These are phyloP conservation scores for Sugiyamaella novakii DNA, from an alignment of 1,139 yeast species.

Conservation along the genomic window DNA sequence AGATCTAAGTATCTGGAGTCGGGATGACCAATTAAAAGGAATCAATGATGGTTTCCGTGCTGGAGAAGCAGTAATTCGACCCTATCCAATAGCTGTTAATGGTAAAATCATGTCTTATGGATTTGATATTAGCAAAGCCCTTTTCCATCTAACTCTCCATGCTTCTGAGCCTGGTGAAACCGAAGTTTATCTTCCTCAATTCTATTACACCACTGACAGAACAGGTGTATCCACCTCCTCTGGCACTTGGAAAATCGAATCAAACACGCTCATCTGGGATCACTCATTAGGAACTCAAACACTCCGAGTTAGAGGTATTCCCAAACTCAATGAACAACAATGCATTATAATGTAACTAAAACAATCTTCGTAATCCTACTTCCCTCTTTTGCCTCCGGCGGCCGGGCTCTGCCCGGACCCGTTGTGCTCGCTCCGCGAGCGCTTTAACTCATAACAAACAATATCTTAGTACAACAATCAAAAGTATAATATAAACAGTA, in stretches of 20 bases:
- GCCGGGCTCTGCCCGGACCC: constrained; percentile 11
- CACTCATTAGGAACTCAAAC: constrained; percentile 43
- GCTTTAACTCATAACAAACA: too few species aligned
- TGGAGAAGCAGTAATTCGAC: constrained; percentile 42
- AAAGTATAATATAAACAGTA: too few species aligned
- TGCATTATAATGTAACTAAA: constrained; percentile 26
- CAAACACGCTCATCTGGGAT: constrained; percentile 70
- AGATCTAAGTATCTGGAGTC: constrained; percentile 84
- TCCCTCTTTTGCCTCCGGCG: constrained; percentile 2
- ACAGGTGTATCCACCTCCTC: constrained; percentile 55
- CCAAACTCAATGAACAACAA: constrained; percentile 28
- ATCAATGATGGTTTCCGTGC: constrained; percentile 35
- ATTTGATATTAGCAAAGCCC: constrained; percentile 37
- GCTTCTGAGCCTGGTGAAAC: constrained; percentile 16
- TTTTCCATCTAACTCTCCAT: constrained; percentile 35
- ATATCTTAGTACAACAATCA: too few species aligned
- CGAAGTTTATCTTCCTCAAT: constrained; percentile 64
- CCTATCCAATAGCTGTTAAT: constrained; percentile 40
- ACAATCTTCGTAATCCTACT: not conserved
- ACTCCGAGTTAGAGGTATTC: constrained; percentile 34
- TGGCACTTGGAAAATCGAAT: constrained; percentile 57
- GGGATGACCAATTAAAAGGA: constrained; percentile 51
- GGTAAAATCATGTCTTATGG: constrained; percentile 36
- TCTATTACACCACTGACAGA: constrained; percentile 60
- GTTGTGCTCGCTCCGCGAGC: constrained; percentile 3